phyloP scores from a whole-genome alignment of 345 rosid genomes.

The Dipteronia sinensis region DNA sequence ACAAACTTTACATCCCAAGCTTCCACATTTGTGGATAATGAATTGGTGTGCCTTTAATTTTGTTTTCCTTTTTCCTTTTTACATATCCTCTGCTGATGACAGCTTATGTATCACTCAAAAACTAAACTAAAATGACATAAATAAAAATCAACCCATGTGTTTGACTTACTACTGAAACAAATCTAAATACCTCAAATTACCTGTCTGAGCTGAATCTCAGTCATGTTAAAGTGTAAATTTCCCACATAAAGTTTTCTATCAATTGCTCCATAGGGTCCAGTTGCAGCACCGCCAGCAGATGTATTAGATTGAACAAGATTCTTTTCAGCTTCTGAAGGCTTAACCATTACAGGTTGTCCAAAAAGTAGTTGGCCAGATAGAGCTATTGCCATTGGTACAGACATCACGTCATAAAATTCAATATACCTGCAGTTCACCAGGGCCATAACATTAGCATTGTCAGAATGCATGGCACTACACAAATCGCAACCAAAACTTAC shows the following conservation, averaged over 20 bases:
- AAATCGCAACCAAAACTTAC: conserved; percentile 44
- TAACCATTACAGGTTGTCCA: conserved; percentile 98
- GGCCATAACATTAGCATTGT: conserved; percentile 39
- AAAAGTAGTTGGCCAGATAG: conserved; percentile 80
- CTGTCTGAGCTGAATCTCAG: conserved; percentile 90
- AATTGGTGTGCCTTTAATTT: not conserved
- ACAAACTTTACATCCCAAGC: not conserved
- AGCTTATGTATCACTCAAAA: not conserved
- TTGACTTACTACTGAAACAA: not conserved
- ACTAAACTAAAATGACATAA: not conserved
- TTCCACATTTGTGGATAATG: not conserved
- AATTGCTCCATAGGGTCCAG: conserved; percentile 74
- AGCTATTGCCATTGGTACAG: conserved; percentile 97
- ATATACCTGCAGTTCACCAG: conserved; percentile 72
- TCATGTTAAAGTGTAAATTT: conserved; percentile 89
- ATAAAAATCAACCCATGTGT: not conserved
- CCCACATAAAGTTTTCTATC: conserved; percentile 96
- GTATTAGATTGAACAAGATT: conserved; percentile 82
- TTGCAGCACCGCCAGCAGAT: conserved; percentile 47
- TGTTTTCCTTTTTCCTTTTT: not conserved
- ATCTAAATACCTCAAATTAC: conserved; percentile 35
- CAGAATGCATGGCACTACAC: conserved; percentile 23
- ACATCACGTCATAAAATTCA: conserved; percentile 91
- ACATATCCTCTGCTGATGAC: not conserved
- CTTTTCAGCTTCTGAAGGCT: conserved; percentile 99